Base-by-base conservation (phyloP, 306 rosid species). In the Quercus dentata region DNA sequence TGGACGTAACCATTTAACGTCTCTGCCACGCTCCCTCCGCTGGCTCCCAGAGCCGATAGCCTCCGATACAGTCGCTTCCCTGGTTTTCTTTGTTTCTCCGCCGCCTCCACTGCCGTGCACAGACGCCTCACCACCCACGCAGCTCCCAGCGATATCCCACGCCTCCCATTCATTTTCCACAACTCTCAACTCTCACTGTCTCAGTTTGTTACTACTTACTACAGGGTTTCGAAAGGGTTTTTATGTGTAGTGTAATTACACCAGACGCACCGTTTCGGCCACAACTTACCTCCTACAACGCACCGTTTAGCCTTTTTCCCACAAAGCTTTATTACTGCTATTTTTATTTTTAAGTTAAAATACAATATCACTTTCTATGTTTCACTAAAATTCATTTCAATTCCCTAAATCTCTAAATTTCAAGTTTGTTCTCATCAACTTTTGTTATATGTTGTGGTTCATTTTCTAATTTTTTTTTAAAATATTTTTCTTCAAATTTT, bases 1-100 rank as follows among this genome's bases (percentile, higher is more conserved):
- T 80, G 77, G 41, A 93, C 57, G 76, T 88, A 89, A 84, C 85
- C 79, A 73, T 89, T 86, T 70, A 95, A 57, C 51, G 90, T 90
- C 80, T 78, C 78, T 31, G 75, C 71, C 72, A 90, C 92, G 88
- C 86, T 91, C 38, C 85, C 86, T 64, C 94, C 92, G 23, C 84
- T 86, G 44, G 79, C 87, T 46, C 86, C 85, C 84, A 93, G 84
- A 41, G 85, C 81, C 77, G 94, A 86, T 46, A 93, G 62, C 81
- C 83, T 81, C 75, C 82, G 86, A 82, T 88, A 91, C 17, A 95
- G 93, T 44, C 67, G 46, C 4, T 23, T 46, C 5, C n/a, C 55
- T 3, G 27, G 63, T 4, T 78, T 67, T 10, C 70, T 17, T 12
- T 49, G 54, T 11, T 64, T 31, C 13, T 19, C 11, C 56, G 21